Evolutionary conservation across 352 stramenopile species (phyloP), one percentile per base, ranked within the genome.

Genomic region (Pythium brachiatum): DNA sequence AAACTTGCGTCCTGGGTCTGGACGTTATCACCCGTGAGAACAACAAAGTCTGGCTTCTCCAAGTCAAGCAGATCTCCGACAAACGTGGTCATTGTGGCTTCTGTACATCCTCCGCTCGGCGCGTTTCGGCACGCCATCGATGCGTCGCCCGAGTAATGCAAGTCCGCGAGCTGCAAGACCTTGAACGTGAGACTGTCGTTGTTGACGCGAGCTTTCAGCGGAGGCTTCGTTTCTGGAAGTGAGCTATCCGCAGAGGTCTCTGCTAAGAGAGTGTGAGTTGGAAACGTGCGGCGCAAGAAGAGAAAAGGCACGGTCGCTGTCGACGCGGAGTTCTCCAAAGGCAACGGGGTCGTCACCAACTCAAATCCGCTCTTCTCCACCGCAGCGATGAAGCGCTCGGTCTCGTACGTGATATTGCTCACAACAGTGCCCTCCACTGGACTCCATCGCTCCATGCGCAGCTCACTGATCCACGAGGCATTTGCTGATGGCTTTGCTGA

Each of bases 91-190:
- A 81, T 89, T 36, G 78, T 25, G 21, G 73, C 64, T 41, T 91
- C 81, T 12, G 61, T 69, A 53, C 78, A 91, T 0, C 64, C 43
- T 7, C 13, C 0, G 25, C 8, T 62, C 18, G 82, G 73, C 9
- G 57, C 31, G 31, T 73, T 60, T 0, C 56, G 64, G 48, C 81
- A 91, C 4, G 16, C 5, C 11, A 21, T 72, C 57, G 60, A 66
- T 46, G 29, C 68, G 60, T 72, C 73, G 50, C 79, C 82, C 1
- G 78, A 79, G 50, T 78, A 74, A 51, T 92, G 82, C 46, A 89
- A 68, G 61, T 92, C 82, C 0, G 82, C 78, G 47, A 92, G 64
- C 69, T 92, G 82, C 15, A 92, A 63, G 34, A 92, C 73, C 70
- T 82, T 83, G 64, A 83, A 86, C 12, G 73, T 52, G 1, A 89